These are phyloP conservation scores for Oryza meyeriana DNA, from an alignment of 176 grass and related monocot species.

Conservation along the genomic window DNA sequence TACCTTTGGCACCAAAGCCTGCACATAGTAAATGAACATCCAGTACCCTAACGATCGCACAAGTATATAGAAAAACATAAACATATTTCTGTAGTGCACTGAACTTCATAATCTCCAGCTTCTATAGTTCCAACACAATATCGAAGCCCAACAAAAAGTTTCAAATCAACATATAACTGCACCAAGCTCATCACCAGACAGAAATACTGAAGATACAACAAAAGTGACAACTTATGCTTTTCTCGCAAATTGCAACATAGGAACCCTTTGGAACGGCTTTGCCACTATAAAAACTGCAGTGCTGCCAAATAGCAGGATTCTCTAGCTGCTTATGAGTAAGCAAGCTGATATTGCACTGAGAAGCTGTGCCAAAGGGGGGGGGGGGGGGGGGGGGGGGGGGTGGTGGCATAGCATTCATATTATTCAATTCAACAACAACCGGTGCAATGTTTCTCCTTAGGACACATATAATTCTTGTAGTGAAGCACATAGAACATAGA, in stretches of 20 bases:
- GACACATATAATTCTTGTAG: not conserved
- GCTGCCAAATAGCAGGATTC: not conserved
- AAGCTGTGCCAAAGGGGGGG: not conserved
- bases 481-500: not conserved
- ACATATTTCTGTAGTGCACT: not conserved
- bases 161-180: not conserved
- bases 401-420: not conserved
- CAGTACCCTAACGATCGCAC: not conserved
- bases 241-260: slow-evolving; percentile 17
- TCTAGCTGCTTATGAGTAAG: not conserved
- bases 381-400: too few species aligned
- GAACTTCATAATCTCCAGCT: not conserved
- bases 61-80: not conserved
- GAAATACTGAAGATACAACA: not conserved
- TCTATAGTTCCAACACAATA: not conserved
- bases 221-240: not conserved
- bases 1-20: not conserved
- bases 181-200: not conserved
- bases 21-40: slow-evolving; percentile 10
- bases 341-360: not conserved
- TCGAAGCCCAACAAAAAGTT: not conserved
- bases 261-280: too few species aligned
- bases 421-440: not conserved
- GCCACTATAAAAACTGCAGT: not conserved
- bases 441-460: not conserved